These are phyloP conservation scores for Penicillium sp. DNA, from an alignment of 2,329 filamentous ascomycete species.

Conservation along the genomic window DNA sequence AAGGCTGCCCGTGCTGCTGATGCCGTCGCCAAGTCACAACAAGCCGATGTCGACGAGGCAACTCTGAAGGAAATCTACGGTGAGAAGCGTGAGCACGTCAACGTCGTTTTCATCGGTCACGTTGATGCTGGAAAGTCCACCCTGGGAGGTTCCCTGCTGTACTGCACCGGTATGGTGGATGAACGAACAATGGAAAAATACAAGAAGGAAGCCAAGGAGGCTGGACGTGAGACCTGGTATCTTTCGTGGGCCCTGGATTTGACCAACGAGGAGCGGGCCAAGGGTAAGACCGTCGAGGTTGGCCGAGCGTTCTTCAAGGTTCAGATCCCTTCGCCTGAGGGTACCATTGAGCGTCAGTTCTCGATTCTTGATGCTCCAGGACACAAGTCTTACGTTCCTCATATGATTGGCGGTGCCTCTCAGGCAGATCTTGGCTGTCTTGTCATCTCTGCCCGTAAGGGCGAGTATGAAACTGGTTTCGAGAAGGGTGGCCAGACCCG, in stretches of 20 bases:
- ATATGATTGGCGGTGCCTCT: conserved; percentile 94
- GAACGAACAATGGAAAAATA: conserved; percentile 98
- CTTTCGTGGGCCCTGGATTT: conserved; percentile 96
- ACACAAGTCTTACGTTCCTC: conserved; percentile 96
- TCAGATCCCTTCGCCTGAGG: conserved; percentile 32
- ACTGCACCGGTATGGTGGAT: conserved; percentile 97
- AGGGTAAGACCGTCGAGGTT: conserved; percentile 98
- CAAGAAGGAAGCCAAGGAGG: conserved; percentile 91
- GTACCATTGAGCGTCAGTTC: conserved; percentile 79
- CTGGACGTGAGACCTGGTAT: conserved; percentile 97
- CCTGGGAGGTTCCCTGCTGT: conserved; percentile 86
- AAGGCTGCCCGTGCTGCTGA: conserved; percentile 67
- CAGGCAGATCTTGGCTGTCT: conserved; percentile 92
- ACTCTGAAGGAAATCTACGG: conserved; percentile 91
- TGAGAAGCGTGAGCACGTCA: conserved; percentile 73
- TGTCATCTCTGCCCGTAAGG: conserved; percentile 93
- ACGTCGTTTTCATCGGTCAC: conserved; percentile 97
- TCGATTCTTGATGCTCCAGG: conserved; percentile 94
- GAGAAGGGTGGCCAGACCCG: conserved; percentile 94
- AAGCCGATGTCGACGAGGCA: conserved; percentile 72
- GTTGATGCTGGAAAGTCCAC: conserved; percentile 98
- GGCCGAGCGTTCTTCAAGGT: conserved; percentile 96
- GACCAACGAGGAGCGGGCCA: conserved; percentile 90
- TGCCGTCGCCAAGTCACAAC: conserved; percentile 76
- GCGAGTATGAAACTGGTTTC: conserved; percentile 98